Percentiles rank a stretch among this genome's conserved stretches.
Conservation (phyloP, 768 basidiomycete genomes). For the Mycena galericulata region DNA sequence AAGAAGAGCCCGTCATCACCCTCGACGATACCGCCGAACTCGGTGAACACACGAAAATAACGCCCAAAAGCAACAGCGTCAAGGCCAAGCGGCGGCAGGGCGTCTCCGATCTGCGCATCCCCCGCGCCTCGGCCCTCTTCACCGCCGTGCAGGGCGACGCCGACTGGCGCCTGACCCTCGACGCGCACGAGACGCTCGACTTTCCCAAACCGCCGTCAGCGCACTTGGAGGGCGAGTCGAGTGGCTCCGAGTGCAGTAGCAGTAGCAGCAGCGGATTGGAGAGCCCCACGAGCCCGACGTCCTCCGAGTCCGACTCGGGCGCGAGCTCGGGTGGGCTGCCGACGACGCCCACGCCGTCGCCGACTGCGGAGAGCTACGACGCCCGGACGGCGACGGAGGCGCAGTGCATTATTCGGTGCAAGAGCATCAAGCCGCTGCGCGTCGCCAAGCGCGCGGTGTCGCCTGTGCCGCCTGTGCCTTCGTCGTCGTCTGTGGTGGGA, state of each 20-base stretch:
- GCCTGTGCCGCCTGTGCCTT: too few relatives aligned
- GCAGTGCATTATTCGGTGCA: too few relatives aligned
- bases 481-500: too few relatives aligned
- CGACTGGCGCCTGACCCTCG: background rate
- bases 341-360: background rate
- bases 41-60: background rate
- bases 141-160: background rate
- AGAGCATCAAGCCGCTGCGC: background rate
- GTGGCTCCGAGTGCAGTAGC: background rate
- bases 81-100: conserved; percentile 27
- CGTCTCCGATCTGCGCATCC: conserved; percentile 29
- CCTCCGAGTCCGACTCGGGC: too few relatives aligned
- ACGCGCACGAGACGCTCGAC: background rate
- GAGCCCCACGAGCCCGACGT: too few relatives aligned
- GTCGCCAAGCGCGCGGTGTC: background rate
- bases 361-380: too few relatives aligned
- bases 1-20: background rate
- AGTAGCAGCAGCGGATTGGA: background rate
- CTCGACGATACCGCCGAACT: too few relatives aligned
- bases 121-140: background rate
- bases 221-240: background rate
- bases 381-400: too few relatives aligned
- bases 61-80: background rate
- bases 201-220: background rate
- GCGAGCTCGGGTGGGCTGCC: too few relatives aligned